phyloP scores from a whole-genome alignment of 1,139 yeast species.

The Taphrina flavorubra region DNA sequence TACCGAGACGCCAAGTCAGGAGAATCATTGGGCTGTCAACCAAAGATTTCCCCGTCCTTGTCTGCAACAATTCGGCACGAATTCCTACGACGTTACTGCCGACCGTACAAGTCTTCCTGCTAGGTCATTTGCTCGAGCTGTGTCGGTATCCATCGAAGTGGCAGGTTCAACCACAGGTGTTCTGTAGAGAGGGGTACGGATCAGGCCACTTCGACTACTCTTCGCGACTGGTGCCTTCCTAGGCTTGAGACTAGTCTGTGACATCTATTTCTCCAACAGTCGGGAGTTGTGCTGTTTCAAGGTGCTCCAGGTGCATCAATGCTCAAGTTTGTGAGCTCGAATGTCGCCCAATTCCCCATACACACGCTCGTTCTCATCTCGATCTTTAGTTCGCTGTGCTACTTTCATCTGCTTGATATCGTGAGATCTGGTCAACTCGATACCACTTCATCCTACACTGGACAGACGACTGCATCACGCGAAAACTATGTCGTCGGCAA shows the following conservation, averaged over 20 bases:
- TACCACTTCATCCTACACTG: conserved; percentile 27
- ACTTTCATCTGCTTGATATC: conserved; percentile 79
- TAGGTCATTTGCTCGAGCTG: too few relatives aligned
- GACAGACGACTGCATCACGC: conserved; percentile 26
- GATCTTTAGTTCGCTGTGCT: conserved; percentile 78
- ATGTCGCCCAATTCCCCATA: conserved; percentile 62
- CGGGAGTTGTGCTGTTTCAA: too few relatives aligned
- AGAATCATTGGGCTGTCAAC: conserved; percentile 10
- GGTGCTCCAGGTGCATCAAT: not conserved
- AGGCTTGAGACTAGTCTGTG: not conserved
- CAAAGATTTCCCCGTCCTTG: conserved; percentile 1
- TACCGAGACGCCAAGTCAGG: conserved; percentile 16
- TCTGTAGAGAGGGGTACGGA: not conserved
- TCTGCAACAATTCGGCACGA: too few relatives aligned
- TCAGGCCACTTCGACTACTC: conserved; percentile 2
- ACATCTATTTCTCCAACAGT: not conserved
- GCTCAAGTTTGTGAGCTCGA: conserved; percentile 39
- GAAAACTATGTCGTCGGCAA: conserved; percentile 26
- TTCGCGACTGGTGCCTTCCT: not conserved
- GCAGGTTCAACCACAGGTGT: too few relatives aligned
- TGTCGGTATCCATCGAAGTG: too few relatives aligned
- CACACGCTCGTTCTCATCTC: conserved; percentile 80
- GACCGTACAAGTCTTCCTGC: too few relatives aligned
- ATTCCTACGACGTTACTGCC: too few relatives aligned
- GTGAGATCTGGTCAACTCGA: conserved; percentile 52